Base-by-base conservation (phyloP, 73 alveolate species). In the Tetrahymena malaccensis region DNA sequence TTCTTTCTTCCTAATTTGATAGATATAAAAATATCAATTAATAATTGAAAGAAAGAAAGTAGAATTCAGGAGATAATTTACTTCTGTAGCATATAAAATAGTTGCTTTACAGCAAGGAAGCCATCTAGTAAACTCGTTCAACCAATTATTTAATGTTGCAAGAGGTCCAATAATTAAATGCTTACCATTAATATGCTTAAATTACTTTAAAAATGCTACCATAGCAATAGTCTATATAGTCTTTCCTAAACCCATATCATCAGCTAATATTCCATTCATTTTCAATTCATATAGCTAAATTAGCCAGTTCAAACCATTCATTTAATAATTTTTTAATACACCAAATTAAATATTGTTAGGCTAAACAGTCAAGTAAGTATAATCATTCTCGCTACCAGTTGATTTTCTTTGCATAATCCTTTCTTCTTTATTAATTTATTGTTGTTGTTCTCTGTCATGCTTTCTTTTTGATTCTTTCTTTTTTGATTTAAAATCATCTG, bases 191-290 rank as follows among this genome's bases (percentile, higher is more conserved):
- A 94, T 85, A 58, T 85, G 94, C 43, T 95, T 84, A 43, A 85
- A 37, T 85, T 96, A 97, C n/a, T 95, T 94, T 57, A 98, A 96
- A 93, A 95, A 97, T 5, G 99, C 99, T 34, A 99, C 93, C 96
- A 99, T 95, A 27, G 99, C 98, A 84, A 99, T 99, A 27, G 99
- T 97, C 94, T 98, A 97, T 21, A 99, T 97, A 25, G 99, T 99
- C 96, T 99, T 99, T 37, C 99, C 99, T 85, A 99, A 97, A 22
- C 99, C 99, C 99, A 99, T 99, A 96, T 99, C 99, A 98, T 99
- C 99, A 13, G 99, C 99, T 89, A 99, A 97, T 93, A 99, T 99
- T 6, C 99, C 99, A 96, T 98, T 98, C 93, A 99, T 98, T 43
- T 97, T 97, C 96, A 98, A 97, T 94, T 97, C 97, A 85, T 98